phyloP scores from a whole-genome alignment of 2,329 filamentous ascomycete genomes.

The Canariomyces notabilis region DNA sequence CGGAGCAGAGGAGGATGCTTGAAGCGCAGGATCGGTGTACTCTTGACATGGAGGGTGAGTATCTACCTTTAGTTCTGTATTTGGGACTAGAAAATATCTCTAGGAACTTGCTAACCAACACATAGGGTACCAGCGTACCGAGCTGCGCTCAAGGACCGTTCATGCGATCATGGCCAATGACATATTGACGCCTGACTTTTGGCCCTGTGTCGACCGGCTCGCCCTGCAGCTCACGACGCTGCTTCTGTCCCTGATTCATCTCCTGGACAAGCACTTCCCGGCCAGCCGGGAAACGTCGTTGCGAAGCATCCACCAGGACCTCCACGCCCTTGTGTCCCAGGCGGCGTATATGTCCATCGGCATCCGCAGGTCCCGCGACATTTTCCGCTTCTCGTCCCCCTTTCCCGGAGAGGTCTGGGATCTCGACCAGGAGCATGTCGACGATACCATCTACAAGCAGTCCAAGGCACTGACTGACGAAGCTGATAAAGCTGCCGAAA shows the following conservation, averaged over 20 bases:
- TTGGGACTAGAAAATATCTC: too few species aligned
- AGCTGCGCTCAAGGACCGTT: slow-evolving; percentile 29
- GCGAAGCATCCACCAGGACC: slow-evolving; percentile 28
- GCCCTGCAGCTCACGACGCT: slow-evolving; percentile 30
- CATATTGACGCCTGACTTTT: slow-evolving; percentile 33
- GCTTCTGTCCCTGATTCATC: slow-evolving; percentile 34
- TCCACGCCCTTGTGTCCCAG: slow-evolving; percentile 31
- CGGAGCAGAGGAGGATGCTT: slow-evolving; percentile 27
- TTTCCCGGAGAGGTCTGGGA: slow-evolving; percentile 27
- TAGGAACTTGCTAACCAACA: slow-evolving; percentile 5
- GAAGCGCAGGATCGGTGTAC: slow-evolving; percentile 29
- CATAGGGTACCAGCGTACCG: slow-evolving; percentile 35
- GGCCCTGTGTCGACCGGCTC: slow-evolving; percentile 33
- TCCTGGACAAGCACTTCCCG: slow-evolving; percentile 25
- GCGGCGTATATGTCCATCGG: slow-evolving; percentile 30
- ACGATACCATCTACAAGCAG: slow-evolving; percentile 19
- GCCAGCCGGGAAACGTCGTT: slow-evolving; percentile 15
- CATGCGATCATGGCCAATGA: slow-evolving; percentile 23
- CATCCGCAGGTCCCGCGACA: slow-evolving; percentile 28
- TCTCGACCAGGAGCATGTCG: slow-evolving; percentile 23
- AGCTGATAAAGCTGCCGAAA: slow-evolving; percentile 10
- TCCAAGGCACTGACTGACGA: slow-evolving; percentile 13
- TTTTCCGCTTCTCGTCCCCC: slow-evolving; percentile 30
- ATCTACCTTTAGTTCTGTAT: neutral
- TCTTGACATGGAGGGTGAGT: slow-evolving; percentile 19